A percentile compares a stretch with the other conserved stretches of the same genome.
These are phyloP conservation scores for Ramaria sp. DNA, from an alignment of 768 basidiomycete species.

Conservation along the genomic window DNA sequence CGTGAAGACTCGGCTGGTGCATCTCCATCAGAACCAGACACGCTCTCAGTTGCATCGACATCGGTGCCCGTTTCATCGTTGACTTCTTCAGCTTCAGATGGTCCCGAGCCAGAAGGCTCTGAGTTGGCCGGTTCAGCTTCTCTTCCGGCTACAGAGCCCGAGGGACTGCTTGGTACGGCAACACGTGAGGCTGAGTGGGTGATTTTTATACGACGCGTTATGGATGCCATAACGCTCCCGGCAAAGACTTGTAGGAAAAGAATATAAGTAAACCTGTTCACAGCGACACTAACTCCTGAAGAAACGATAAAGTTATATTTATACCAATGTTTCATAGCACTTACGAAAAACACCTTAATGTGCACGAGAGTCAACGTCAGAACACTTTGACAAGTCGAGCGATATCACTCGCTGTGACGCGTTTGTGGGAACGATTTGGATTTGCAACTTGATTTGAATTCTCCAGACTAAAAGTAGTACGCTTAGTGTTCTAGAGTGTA, in stretches of 20 bases:
- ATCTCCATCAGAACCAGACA: slow-evolving; percentile 13
- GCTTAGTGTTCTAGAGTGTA: not conserved
- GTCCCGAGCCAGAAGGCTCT: not conserved
- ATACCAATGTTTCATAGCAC: too few relatives aligned
- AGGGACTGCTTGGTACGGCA: not conserved
- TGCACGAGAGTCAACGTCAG: too few relatives aligned
- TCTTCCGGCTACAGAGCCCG: not conserved
- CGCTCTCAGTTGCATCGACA: slow-evolving; percentile 16
- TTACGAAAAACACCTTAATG: too few relatives aligned
- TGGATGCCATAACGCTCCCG: not conserved
- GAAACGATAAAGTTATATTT: too few relatives aligned
- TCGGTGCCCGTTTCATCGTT: slow-evolving; percentile 21
- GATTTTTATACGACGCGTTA: slow-evolving; percentile 7
- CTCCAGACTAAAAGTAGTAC: too few relatives aligned
- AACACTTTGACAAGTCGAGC: too few relatives aligned
- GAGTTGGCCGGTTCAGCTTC: not conserved
- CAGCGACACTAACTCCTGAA: too few relatives aligned
- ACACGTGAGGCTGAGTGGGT: not conserved
- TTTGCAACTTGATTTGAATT: too few relatives aligned
- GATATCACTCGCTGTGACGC: too few relatives aligned
- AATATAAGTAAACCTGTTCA: too few relatives aligned
- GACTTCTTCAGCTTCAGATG: slow-evolving; percentile 23
- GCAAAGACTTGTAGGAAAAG: too few relatives aligned
- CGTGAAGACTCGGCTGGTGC: slow-evolving; percentile 14
- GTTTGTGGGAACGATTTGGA: too few relatives aligned